These are phyloP conservation scores for Beauveria caledonica DNA, from an alignment of 2,329 filamentous ascomycete genomes.

Conservation along the genomic window DNA sequence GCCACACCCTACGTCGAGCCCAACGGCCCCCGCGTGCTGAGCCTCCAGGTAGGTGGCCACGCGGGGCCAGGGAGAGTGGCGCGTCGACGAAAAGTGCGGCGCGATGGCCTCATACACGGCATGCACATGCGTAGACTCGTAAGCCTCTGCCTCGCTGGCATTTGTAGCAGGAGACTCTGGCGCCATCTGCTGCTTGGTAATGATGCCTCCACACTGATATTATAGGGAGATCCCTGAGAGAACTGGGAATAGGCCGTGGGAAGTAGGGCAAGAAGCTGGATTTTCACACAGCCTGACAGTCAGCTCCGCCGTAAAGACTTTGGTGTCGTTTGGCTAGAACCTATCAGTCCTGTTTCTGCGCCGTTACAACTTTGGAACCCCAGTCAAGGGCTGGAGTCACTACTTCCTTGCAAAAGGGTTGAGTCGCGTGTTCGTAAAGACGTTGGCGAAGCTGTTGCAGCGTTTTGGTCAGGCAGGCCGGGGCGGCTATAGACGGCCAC, in stretches of 20 bases:
- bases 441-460: background rate
- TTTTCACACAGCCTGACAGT: background rate
- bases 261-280: background rate
- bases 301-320: background rate
- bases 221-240: background rate
- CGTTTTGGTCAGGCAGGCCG: no score
- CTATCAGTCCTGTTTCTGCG: background rate
- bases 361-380: background rate
- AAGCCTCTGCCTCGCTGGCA: constrained; percentile 40
- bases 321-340: background rate
- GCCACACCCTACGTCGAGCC: constrained; percentile 87
- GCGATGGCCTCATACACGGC: constrained; percentile 84
- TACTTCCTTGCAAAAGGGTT: background rate
- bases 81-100: constrained; percentile 73
- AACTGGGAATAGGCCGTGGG: background rate
- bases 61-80: constrained; percentile 84
- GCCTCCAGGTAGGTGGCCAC: constrained; percentile 68
- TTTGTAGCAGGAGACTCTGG: background rate
- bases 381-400: background rate
- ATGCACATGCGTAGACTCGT: constrained; percentile 86
- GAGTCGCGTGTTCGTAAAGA: background rate
- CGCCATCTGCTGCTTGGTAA: background rate
- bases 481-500: background rate
- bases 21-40: constrained; percentile 62
- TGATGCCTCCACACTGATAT: background rate